These are phyloP conservation scores for Neoboletus brunneissimus DNA, from an alignment of 768 basidiomycete genomes.

Conservation along the genomic window DNA sequence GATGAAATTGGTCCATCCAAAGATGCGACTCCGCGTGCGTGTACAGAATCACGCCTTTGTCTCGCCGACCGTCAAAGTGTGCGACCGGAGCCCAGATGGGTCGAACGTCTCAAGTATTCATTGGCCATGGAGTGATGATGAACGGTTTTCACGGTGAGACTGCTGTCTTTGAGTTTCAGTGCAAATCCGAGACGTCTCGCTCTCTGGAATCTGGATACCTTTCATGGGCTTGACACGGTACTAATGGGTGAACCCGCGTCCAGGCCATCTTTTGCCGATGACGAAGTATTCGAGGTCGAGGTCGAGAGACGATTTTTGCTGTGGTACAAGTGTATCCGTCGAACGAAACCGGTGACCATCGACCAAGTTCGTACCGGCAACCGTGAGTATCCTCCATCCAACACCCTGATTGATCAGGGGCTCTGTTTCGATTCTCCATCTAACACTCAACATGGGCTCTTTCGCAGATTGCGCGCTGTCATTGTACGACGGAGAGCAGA, in stretches of 20 bases:
- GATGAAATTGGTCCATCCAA: constrained; percentile 20
- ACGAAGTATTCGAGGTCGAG: constrained; percentile 19
- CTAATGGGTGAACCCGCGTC: background rate
- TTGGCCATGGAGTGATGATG: constrained; percentile 18
- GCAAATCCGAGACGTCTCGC: background rate
- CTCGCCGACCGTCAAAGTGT: constrained; percentile 13
- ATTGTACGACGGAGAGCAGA: constrained; percentile 14
- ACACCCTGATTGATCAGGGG: background rate
- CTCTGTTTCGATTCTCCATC: background rate
- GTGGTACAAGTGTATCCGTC: constrained; percentile 25
- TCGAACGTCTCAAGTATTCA: background rate
- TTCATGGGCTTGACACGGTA: background rate
- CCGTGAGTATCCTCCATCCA: constrained; percentile 5
- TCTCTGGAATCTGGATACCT: background rate
- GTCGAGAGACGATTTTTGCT: constrained; percentile 21
- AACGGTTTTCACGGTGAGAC: constrained; percentile 16
- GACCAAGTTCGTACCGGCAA: constrained; percentile 25
- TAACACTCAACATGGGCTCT: background rate
- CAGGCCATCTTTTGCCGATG: constrained; percentile 18
- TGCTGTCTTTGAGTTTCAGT: background rate
- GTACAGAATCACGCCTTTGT: constrained; percentile 7
- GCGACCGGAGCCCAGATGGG: constrained; percentile 1
- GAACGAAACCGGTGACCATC: constrained; percentile 17
- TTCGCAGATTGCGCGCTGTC: constrained; percentile 23
- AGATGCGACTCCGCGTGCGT: constrained; percentile 22